Percentiles rank a stretch among this genome's conserved stretches.
Evolutionary conservation across 2,329 filamentous ascomycete species (phyloP).

Genomic region (Exophiala phaeomuriformis): DNA sequence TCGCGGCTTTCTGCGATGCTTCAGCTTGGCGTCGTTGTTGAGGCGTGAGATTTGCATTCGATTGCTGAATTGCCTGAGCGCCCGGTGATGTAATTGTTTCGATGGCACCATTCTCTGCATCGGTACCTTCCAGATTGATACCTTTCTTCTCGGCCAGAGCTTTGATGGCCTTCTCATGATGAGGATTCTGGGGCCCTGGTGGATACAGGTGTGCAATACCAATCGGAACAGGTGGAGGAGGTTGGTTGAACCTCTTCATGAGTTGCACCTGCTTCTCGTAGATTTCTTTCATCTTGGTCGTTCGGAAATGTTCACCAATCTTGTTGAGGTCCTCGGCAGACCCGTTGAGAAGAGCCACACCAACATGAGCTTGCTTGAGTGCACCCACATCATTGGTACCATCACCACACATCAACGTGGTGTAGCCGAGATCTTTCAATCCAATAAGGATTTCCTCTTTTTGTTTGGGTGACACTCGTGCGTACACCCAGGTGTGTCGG

Average conservation of each 20-base stretch:
- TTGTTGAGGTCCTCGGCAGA: conserved; percentile 82
- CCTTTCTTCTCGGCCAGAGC: conserved; percentile 76
- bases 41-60: conserved; percentile 43
- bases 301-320: conserved; percentile 88
- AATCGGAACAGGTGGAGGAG: conserved; percentile 80
- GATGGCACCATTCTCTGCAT: conserved; percentile 43
- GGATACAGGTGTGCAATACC: conserved; percentile 92
- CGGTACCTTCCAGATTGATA: conserved; percentile 40
- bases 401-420: conserved; percentile 96
- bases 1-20: conserved; percentile 63
- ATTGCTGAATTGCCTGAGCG: conserved; percentile 53
- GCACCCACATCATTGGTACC: conserved; percentile 98
- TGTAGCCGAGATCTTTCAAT: conserved; percentile 93
- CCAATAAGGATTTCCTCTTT: conserved; percentile 98
- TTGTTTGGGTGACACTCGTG: conserved; percentile 94
- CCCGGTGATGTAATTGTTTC: conserved; percentile 62
- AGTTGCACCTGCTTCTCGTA: conserved; percentile 92
- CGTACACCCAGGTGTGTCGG: conserved; percentile 93
- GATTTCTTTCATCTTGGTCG: conserved; percentile 95
- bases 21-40: conserved; percentile 48
- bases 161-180: conserved; percentile 86
- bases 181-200: conserved; percentile 81
- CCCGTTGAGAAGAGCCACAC: conserved; percentile 91
- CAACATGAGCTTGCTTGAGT: conserved; percentile 95
- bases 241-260: conserved; percentile 94